A percentile compares a stretch with the other conserved stretches of the same genome.
Conservation (phyloP, 1,284 basidiomycete species). For the Ustilago tritici region DNA sequence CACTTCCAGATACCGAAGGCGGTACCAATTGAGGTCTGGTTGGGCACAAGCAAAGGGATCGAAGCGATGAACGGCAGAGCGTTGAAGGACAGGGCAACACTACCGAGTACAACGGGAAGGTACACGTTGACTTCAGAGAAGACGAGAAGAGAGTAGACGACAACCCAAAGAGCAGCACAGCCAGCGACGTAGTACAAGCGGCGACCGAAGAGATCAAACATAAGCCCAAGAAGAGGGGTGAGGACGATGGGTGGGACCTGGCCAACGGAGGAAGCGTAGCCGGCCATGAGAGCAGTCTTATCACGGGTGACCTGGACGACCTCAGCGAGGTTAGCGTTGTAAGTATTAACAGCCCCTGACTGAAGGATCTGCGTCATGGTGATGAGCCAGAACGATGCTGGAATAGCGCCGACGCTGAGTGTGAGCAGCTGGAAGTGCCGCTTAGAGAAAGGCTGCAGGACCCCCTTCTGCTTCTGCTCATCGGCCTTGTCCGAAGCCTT, state of each 20-base stretch:
- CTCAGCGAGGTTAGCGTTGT: constrained; percentile 71
- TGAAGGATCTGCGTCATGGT: constrained; percentile 66
- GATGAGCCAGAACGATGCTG: constrained; percentile 66
- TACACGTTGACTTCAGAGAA: constrained; percentile 71
- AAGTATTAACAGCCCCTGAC: constrained; percentile 70
- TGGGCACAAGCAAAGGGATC: constrained; percentile 70
- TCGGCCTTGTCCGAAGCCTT: constrained; percentile 2
- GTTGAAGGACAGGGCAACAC: constrained; percentile 70
- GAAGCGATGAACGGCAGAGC: constrained; percentile 70
- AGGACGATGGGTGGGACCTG: constrained; percentile 72
- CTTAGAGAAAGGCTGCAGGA: constrained; percentile 16
- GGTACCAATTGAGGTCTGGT: constrained; percentile 70
- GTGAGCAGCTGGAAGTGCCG: constrained; percentile 19
- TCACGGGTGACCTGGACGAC: constrained; percentile 70
- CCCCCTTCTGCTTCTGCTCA: not conserved
- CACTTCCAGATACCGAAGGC: constrained; percentile 72
- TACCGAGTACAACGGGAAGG: constrained; percentile 69
- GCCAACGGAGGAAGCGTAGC: constrained; percentile 71
- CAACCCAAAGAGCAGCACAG: constrained; percentile 69
- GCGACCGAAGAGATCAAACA: constrained; percentile 51
- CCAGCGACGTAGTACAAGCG: constrained; percentile 61
- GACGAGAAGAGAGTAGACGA: constrained; percentile 71
- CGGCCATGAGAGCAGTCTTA: constrained; percentile 70
- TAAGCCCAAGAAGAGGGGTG: constrained; percentile 69
- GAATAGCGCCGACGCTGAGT: constrained; percentile 36